Conservation (phyloP, 2,329 filamentous ascomycete genomes). For the Colletotrichum viniferum region DNA sequence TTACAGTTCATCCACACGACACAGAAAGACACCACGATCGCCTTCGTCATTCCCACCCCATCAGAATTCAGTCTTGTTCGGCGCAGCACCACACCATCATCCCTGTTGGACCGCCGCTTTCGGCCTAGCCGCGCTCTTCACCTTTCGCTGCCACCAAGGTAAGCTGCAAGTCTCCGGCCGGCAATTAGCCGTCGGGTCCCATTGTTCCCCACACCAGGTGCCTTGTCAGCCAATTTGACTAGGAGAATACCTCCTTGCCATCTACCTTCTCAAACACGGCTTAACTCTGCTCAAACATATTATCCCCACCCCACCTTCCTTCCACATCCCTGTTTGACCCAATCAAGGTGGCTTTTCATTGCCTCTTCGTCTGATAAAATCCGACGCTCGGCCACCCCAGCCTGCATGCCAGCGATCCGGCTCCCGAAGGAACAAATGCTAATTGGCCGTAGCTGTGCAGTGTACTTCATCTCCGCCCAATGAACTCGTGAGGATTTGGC, state of each 20-base stretch:
- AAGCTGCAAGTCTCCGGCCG: conserved; percentile 11
- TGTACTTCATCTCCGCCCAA: neutral
- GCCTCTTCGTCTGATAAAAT: conserved; percentile 1
- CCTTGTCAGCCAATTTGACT: neutral
- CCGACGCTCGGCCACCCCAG: neutral
- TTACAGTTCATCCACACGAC: conserved; percentile 4
- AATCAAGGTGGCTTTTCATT: conserved; percentile 1
- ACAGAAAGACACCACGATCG: conserved; percentile 7
- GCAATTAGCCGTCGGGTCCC: neutral
- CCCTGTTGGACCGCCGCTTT: neutral
- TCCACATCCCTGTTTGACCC: neutral
- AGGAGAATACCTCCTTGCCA: neutral
- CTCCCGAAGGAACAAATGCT: neutral
- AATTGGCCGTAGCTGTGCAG: conserved; percentile 17
- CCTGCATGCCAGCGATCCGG: neutral
- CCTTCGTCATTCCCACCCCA: neutral
- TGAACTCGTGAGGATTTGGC: conserved; percentile 12
- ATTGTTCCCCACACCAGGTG: neutral
- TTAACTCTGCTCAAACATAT: neutral
- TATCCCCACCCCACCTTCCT: conserved; percentile 2
- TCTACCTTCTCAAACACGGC: neutral
- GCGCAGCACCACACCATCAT: conserved; percentile 5
- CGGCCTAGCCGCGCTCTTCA: neutral
- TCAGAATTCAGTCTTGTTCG: conserved; percentile 1
- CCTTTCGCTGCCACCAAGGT: conserved; percentile 6